Base-by-base conservation (phyloP, 345 rosid species). In the Camelina sativa region DNA sequence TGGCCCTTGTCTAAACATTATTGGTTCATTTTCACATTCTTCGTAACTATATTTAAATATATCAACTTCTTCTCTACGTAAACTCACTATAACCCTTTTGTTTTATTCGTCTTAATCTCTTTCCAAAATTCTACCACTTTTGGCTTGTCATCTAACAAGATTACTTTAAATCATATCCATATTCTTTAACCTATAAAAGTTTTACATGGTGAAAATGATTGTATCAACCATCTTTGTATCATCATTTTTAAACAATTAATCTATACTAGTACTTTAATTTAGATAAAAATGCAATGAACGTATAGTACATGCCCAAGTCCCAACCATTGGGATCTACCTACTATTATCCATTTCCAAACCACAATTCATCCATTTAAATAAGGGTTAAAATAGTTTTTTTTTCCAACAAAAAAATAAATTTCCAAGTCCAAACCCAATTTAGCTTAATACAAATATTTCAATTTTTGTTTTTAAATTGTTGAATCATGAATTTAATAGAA, bases 61-160 rank as follows among this genome's bases (percentile, higher is more conserved):
- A 43, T 17, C 50, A 53, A 61, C 58, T 6, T 67, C 55, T 61
- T 69, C 28, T 62, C 3, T 54, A 76, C 75, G 71, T 69, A 44
- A 54, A 62, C 25, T 61, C 4, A 62, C 32, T 34, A 15, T 41
- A 54, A 46, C 9, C 34, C 8, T 46, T 46, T 74, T 68, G 11
- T 48, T 67, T 67, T 50, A 67, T 55, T 50, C 55, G 23, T 40
- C 62, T 28, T 11, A 46, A 73, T 22, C 46, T 50, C 60, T 59
- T 59, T 15, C 15, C 37, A 7, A 60, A 32, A 19, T n/a, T 75
- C 47, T 17, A 67, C 54, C 15, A 30, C 54, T 67, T 59, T 74
- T 66, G 73, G 62, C 35, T 28, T 59, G 5, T 19, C 67, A 38
- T 59, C 60, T 37, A 6, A 40, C 52, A 60, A 60, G 12, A 12